These are phyloP conservation scores for Beauveria brongniartii DNA, from an alignment of 2,329 filamentous ascomycete species.

Conservation along the genomic window DNA sequence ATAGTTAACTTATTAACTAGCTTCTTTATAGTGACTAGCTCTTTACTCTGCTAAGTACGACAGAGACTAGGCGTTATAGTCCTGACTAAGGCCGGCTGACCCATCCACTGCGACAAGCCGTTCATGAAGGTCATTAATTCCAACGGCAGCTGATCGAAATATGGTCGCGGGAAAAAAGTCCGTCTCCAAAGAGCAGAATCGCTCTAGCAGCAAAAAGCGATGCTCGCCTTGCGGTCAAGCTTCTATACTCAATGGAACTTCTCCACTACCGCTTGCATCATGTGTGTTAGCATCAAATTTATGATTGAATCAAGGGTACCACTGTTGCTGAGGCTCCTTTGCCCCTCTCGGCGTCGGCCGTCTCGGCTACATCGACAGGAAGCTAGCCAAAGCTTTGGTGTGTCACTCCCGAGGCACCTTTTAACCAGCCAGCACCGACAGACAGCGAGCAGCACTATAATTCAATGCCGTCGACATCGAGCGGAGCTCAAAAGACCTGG, in stretches of 20 bases:
- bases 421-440: too few relatives aligned
- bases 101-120: conserved; percentile 12
- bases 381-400: conserved; percentile 14
- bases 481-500: conserved; percentile 10
- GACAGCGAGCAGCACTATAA: conserved; percentile 8
- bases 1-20: too few relatives aligned
- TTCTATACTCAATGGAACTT: conserved; percentile 9
- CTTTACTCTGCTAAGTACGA: too few relatives aligned
- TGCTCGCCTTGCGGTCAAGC: conserved; percentile 11
- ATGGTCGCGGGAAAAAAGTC: conserved; percentile 10
- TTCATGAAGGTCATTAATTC: conserved; percentile 11
- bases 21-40: too few relatives aligned
- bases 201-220: conserved; percentile 3
- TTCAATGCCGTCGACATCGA: conserved; percentile 12
- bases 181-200: background rate
- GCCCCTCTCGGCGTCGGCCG: conserved; percentile 13
- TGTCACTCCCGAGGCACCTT: background rate
- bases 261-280: conserved; percentile 9
- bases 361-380: conserved; percentile 12
- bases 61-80: too few relatives aligned
- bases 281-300: conserved; percentile 14
- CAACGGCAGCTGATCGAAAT: background rate
- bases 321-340: conserved; percentile 6
- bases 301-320: conserved; percentile 12
- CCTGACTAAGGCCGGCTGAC: conserved; percentile 8